Conservation (phyloP, 2,329 filamentous ascomycete genomes). For the Botryotinia calthae region DNA sequence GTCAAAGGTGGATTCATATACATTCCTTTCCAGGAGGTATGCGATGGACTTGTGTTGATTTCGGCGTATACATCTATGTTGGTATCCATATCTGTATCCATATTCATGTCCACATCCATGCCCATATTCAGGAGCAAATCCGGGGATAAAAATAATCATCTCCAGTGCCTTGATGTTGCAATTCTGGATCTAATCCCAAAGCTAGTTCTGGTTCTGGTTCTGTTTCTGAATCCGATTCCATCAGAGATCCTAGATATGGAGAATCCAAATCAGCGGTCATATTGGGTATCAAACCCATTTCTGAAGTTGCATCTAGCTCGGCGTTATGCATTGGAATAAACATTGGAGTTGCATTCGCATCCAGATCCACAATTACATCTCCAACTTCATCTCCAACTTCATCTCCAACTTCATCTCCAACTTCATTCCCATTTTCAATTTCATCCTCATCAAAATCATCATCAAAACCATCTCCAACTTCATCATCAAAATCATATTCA, state of each 20-base stretch:
- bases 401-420: too few relatives aligned
- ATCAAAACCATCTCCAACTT: too few relatives aligned
- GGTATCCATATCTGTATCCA: too few relatives aligned
- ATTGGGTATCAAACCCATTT: background rate
- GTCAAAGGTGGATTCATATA: background rate
- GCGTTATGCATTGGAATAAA: too few relatives aligned
- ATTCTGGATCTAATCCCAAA: background rate
- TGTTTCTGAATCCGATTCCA: background rate
- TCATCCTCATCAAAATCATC: too few relatives aligned
- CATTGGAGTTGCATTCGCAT: too few relatives aligned
- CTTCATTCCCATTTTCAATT: too few relatives aligned
- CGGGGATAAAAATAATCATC: background rate
- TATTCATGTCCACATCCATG: background rate
- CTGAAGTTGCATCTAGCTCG: background rate
- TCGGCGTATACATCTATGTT: background rate
- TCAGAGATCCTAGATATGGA: background rate
- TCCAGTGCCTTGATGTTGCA: background rate
- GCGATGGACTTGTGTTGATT: background rate
- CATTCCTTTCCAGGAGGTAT: background rate
- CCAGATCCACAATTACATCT: too few relatives aligned
- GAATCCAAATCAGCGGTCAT: rapidly evolving
- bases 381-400: too few relatives aligned
- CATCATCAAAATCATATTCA: too few relatives aligned
- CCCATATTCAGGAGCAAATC: background rate
- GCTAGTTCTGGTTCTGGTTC: background rate